Base-by-base conservation (phyloP, 1,284 basidiomycete genomes). In the Tremellales sp. region DNA sequence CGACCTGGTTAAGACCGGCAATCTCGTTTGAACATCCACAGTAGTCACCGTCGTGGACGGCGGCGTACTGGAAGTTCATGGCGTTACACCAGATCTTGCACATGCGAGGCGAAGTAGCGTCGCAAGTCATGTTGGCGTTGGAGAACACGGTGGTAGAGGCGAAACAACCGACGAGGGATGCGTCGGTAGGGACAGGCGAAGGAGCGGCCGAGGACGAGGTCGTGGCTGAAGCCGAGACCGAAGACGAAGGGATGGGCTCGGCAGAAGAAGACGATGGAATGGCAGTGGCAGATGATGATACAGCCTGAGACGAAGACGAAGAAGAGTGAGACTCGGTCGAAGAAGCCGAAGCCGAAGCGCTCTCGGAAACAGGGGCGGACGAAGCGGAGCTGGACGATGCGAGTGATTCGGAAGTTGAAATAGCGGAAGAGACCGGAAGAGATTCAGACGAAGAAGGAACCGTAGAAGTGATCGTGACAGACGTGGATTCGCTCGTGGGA, bases 81-180 rank as follows among this genome's bases (percentile, higher is more conserved):
- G 53, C 54, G 46, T 61, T 54, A 52, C 64, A 66, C 62, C 64
- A 64, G 40, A 60, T 40, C 45, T 59, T 54, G 46, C 64, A 66
- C 54, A 58, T 62, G 21, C 40, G 36, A 1, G 60, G 53, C 2
- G 58, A 61, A 27, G 64, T 45, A 39, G 53, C 36, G 25, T 48
- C 49, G 15, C 57, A 61, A 2, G 58, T 61, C 52, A 64, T 64
- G 43, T 51, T 48, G 22, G 49, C 46, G 5, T 53, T 46, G 11
- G 52, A 43, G 49, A 62, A 50, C 27, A 49, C 42, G 21, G 44
- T 23, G 15, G 40, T 31, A 17, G 55, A 54, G 5, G 47, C 43
- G 56, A 37, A 62, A 51, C 60, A 62, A 17, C 60, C 60, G 10
- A 60, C 37, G 24, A 47, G 27, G n/a, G 29, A 8, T 10, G 29